Evolutionary conservation across 2,329 filamentous ascomycete species (phyloP).

Genomic region (Hymenotorrendiella dingleyae): DNA sequence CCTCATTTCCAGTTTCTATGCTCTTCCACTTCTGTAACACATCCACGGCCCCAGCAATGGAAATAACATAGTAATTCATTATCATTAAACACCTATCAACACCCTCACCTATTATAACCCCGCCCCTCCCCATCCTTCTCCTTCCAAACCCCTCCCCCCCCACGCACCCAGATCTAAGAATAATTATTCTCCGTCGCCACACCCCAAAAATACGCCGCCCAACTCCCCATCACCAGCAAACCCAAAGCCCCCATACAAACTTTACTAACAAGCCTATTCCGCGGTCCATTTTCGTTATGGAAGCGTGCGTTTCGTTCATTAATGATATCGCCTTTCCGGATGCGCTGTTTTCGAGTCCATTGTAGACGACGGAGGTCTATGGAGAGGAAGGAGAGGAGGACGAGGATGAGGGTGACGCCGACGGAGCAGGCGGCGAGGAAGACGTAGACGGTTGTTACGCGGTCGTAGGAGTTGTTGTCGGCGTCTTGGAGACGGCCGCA

Average conservation of each 20-base stretch:
- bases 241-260: conserved; percentile 34
- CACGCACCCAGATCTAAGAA: too few relatives aligned
- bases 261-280: conserved; percentile 37
- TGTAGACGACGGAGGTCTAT: conserved; percentile 45
- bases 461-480: conserved; percentile 49
- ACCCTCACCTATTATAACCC: too few relatives aligned
- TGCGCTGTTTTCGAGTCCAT: conserved; percentile 51
- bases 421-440: conserved; percentile 45
- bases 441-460: conserved; percentile 51
- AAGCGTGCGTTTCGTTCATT: conserved; percentile 38
- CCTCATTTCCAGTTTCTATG: too few relatives aligned
- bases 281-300: conserved; percentile 32
- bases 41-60: too few relatives aligned
- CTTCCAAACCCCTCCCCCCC: too few relatives aligned
- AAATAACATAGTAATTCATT: too few relatives aligned
- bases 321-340: conserved; percentile 39
- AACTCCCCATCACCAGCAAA: conserved; percentile 43
- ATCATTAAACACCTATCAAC: too few relatives aligned
- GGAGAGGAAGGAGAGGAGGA: conserved; percentile 34
- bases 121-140: too few relatives aligned
- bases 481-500: conserved; percentile 53
- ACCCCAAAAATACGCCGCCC: conserved; percentile 56
- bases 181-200: conserved; percentile 46
- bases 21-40: too few relatives aligned
- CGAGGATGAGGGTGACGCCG: conserved; percentile 37